Evolutionary conservation across 2,329 filamentous ascomycete genomes (phyloP), one percentile per base, ranked within the genome.

Genomic region (Hortaea sp.): DNA sequence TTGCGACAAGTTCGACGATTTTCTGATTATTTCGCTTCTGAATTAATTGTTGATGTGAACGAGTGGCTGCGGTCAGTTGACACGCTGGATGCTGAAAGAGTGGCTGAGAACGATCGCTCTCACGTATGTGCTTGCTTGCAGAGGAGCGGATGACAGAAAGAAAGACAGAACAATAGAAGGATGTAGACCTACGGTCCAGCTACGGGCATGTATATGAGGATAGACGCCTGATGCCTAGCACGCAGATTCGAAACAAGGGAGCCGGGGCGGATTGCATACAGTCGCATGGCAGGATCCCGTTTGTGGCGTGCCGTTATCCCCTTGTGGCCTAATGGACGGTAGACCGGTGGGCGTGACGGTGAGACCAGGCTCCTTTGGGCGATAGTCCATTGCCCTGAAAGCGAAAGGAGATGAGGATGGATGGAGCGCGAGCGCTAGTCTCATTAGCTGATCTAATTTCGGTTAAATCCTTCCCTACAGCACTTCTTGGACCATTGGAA

Each of bases 21-120:
- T 20, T 20, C 20, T 20, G 20, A 20, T 20, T 20, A 20, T 20
- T 20, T 20, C 20, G 20, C 20, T 20, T 20, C 20, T 20, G 20
- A 4, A 20, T 20, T 20, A 20, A 20, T 20, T 32, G 44, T 35
- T 49, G 47, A 11, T 56, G 53, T 20, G 20, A 20, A 20, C 30
- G 54, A 57, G 73, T 58, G 57, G 49, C 48, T 53, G 51, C 35
- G 45, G 47, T 48, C 11, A 49, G 42, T n/a, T 39, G 28, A 38
- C 11, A 39, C 35, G 45, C n/a, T 44, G 7, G 32, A 9, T 47
- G 6, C 31, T 32, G 39, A 60, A 57, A 11, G 57, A 60, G 44
- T 54, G 58, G 53, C 53, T 54, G 57, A 59, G 53, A 52, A 53
- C 48, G 49, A 51, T 45, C 46, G 49, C 47, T 53, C 52, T 55